Base-by-base conservation (phyloP, 495 filamentous ascomycete genomes). In the Trichoderma gamsii region DNA sequence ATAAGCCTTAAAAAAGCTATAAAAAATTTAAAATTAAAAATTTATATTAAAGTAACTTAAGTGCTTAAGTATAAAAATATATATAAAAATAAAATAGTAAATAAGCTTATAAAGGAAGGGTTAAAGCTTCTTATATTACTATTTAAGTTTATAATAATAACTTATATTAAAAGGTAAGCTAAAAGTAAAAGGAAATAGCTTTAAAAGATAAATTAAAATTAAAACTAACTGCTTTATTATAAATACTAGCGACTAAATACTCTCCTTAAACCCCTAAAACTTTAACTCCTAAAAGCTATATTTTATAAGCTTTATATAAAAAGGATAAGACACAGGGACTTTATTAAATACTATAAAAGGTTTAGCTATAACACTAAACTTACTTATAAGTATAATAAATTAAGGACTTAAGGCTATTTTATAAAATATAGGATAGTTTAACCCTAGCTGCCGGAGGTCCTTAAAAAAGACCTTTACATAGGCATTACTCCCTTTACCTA, bases 101-200 rank as follows among this genome's bases (percentile, higher is more conserved):
- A 46, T 16, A 56, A 56, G 25, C n/a, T 56, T 21, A 56, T 56
- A 21, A 56, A 56, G 11, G 9, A 56, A 56, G 13, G 44, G n/a
- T 49, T 49, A 49, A n/a, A 49, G 44, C 44, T 49, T 49, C 6
- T 49, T 11, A 49, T 49, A 2, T 11, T 49, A 49, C 44, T 16
- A 15, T 49, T 12, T 49, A 49, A 12, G 13, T 11, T 7, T 56
- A 56, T 25, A 23, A 56, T 56, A 56, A 56, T 56, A n/a, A 56
- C n/a, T 25, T 56, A 56, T 56, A 56, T 56, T 56, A 56, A 56
- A 56, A 56, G 9, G n/a, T 56, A 56, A 12, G 43, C 43, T n/a
- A 56, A 16, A 21, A 56, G n/a, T 56, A 56, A 56, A 25, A 56
- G n/a, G 25, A 56, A 56, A 56, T 56, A 56, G n/a, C 8, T n/a